A percentile compares a stretch with the other conserved stretches of the same genome.
phyloP scores from a whole-genome alignment of 2,329 filamentous ascomycete species.

The Magnaporthiopsis rhizophila region DNA sequence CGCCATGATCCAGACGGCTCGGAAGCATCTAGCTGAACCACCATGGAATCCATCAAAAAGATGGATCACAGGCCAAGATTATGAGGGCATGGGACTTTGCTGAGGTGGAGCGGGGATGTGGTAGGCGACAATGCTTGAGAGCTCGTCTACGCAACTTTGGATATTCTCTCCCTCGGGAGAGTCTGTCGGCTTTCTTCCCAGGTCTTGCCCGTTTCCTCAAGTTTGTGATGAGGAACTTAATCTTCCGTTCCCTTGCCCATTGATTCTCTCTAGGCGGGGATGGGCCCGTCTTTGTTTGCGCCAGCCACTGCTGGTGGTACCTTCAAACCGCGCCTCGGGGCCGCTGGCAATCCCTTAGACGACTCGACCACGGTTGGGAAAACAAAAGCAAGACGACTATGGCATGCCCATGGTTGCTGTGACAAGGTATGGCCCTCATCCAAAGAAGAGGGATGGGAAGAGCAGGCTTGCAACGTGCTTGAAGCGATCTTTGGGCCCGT shows the following conservation, averaged over 20 bases:
- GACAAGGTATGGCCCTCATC: not conserved
- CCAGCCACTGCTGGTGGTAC: not conserved
- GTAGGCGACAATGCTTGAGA: not conserved
- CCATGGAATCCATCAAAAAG: constrained; percentile 15
- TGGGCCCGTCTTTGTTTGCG: not conserved
- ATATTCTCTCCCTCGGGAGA: not conserved
- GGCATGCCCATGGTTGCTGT: not conserved
- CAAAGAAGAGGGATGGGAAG: not conserved
- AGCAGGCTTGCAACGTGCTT: not conserved
- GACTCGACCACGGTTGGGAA: not conserved
- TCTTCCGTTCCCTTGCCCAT: not conserved
- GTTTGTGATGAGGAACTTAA: not conserved
- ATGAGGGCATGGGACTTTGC: not conserved
- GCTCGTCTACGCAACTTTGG: not conserved
- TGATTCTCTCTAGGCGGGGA: not conserved
- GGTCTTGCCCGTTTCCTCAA: not conserved
- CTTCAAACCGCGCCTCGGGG: too few relatives aligned
- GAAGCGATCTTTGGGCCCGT: not conserved
- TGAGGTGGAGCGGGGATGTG: not conserved
- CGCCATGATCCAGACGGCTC: constrained; percentile 20
- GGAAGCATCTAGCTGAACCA: constrained; percentile 19
- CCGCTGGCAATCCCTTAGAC: not conserved
- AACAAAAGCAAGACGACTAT: not conserved
- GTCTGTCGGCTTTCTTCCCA: not conserved
- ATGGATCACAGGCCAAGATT: not conserved